A percentile compares a stretch with the other conserved stretches of the same genome.
phyloP scores from a whole-genome alignment of 2,329 filamentous ascomycete genomes.

The Sphaerostilbella broomeana region DNA sequence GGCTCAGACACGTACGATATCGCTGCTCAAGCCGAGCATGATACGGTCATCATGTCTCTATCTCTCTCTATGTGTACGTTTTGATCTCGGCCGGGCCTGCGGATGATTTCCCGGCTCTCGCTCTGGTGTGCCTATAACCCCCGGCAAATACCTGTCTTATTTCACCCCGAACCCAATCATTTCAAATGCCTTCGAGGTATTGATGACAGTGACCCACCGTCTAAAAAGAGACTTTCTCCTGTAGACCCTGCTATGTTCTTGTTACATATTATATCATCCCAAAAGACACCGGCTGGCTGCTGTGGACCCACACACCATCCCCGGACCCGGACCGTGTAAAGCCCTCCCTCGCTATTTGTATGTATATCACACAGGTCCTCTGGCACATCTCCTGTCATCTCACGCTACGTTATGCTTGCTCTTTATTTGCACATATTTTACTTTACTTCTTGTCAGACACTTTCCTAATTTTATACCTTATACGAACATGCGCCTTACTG shows the following conservation, averaged over 20 bases:
- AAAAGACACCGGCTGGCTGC: slow-evolving; percentile 5
- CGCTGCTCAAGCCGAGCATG: no score
- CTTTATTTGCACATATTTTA: no score
- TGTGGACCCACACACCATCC: slow-evolving; percentile 9
- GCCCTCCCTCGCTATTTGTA: neutral
- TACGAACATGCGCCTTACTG: slow-evolving; percentile 5
- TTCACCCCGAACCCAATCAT: neutral
- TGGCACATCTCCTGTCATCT: no score
- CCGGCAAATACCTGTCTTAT: slow-evolving; percentile 4
- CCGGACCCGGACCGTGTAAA: slow-evolving; percentile 5
- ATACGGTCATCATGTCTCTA: neutral
- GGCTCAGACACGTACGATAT: no score
- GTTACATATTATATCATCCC: slow-evolving; percentile 4
- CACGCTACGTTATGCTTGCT: no score
- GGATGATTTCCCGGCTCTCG: slow-evolving; percentile 6
- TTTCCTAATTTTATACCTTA: slow-evolving; percentile 2
- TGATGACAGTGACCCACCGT: slow-evolving; percentile 7
- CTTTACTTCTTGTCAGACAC: neutral
- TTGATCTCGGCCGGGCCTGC: slow-evolving; percentile 10
- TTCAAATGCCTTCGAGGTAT: neutral
- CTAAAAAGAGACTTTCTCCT: slow-evolving; percentile 1
- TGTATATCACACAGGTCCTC: no score
- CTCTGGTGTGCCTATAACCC: neutral
- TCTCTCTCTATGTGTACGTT: neutral
- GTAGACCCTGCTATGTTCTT: neutral